Evolutionary conservation across 1,139 yeast genomes (phyloP).

Genomic region (Geotrichum bryndzae): DNA sequence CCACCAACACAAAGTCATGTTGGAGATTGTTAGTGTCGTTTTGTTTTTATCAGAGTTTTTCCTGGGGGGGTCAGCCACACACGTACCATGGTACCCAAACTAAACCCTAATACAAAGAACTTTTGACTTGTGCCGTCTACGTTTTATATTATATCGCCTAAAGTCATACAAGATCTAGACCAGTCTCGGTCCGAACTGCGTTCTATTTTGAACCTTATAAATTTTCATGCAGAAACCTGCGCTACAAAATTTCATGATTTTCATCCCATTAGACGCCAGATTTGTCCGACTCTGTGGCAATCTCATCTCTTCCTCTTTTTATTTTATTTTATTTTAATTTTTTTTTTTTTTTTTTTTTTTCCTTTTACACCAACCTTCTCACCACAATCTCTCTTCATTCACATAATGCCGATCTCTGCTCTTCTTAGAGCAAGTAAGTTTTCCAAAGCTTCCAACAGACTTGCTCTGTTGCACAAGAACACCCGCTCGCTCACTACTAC

Average conservation of each 20-base stretch:
- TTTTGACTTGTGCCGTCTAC: neutral
- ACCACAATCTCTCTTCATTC: neutral
- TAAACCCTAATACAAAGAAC: neutral
- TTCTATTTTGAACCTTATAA: neutral
- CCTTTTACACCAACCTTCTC: neutral
- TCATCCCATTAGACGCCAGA: neutral
- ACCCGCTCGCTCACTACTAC: slow-evolving; percentile 7
- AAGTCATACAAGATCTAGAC: neutral
- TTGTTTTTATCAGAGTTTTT: neutral
- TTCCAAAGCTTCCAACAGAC: neutral
- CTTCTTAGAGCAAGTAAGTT: slow-evolving; percentile 10
- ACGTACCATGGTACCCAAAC: neutral
- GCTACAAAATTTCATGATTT: neutral
- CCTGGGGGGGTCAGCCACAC: neutral
- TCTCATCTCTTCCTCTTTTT: neutral
- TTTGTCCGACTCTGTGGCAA: neutral
- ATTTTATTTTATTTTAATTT: neutral
- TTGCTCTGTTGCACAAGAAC: neutral
- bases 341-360: neutral
- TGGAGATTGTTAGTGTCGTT: neutral
- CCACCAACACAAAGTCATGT: too few species aligned
- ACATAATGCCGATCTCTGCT: slow-evolving; percentile 7
- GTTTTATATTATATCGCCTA: neutral
- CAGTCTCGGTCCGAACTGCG: neutral
- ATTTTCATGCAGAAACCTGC: neutral